phyloP scores from a whole-genome alignment of 768 basidiomycete species.

The Auriculariales sp. region DNA sequence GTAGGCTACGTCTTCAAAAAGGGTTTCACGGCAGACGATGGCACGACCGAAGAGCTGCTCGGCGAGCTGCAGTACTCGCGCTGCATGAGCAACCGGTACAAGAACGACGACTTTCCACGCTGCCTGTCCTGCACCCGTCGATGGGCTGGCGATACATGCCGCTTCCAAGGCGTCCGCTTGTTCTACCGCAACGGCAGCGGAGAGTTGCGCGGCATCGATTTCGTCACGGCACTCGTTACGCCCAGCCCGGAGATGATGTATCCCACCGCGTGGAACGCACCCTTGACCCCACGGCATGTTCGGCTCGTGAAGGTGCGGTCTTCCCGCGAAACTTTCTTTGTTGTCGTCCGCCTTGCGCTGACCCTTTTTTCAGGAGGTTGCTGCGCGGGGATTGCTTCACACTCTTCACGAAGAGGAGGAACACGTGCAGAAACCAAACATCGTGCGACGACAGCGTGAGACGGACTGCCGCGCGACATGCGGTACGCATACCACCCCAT shows the following conservation, averaged over 20 bases:
- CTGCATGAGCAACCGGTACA: constrained; percentile 75
- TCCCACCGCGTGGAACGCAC: constrained; percentile 54
- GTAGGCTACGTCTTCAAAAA: too few species aligned
- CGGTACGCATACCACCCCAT: constrained; percentile 32
- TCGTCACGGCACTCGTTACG: constrained; percentile 46
- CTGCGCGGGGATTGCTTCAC: constrained; percentile 54
- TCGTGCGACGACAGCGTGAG: constrained; percentile 63
- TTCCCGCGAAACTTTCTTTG: not conserved
- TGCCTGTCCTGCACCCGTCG: constrained; percentile 76
- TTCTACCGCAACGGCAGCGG: constrained; percentile 49
- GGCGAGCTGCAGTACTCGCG: constrained; percentile 59
- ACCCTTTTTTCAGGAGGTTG: constrained; percentile 32
- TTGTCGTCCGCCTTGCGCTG: not conserved
- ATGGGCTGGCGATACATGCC: constrained; percentile 79
- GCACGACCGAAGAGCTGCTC: not conserved
- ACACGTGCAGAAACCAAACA: constrained; percentile 39
- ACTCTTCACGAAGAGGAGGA: constrained; percentile 47
- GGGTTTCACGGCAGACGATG: too few species aligned
- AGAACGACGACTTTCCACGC: constrained; percentile 55
- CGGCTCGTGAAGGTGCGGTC: constrained; percentile 42
- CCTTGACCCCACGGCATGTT: constrained; percentile 34
- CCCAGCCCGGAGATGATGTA: constrained; percentile 48
- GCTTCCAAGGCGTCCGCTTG: constrained; percentile 74
- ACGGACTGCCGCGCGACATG: constrained; percentile 76
- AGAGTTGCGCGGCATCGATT: constrained; percentile 51